Evolutionary conservation across 345 rosid genomes (phyloP), one percentile per base, ranked within the genome.

Genomic region (Streptanthus diversifolius): DNA sequence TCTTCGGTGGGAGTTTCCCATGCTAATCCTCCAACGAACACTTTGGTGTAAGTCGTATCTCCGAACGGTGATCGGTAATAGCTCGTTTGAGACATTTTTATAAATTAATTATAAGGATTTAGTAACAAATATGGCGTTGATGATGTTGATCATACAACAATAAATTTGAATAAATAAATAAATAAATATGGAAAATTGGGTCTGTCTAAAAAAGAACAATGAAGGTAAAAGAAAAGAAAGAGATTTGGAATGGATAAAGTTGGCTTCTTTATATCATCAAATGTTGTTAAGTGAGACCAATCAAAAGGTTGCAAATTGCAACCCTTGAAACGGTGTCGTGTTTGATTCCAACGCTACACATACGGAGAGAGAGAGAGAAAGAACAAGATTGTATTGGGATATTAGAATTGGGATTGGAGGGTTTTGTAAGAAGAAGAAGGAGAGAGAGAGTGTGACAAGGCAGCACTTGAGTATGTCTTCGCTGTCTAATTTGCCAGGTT

Each of bases 1-100:
- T 88, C 96, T 45, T 86, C 92, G 2, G 97, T 84, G 1, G 90
- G 97, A 33, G 98, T 90, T 81, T 93, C 98, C 98, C 98, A 93
- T 15, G 98, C 93, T 66, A 93, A 80, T 1, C 98, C 98, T 36
- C 97, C 98, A 21, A 93, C 96, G 57, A 93, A 93, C 62, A 93
- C 89, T 81, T 93, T 93, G 10, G 97, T 90, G 55, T 82, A 82
- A 32, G 97, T 93, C n/a, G 98, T 90, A 84, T 90, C 98, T 25
- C 98, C 97, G 22, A 93, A 93, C 77, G 85, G 93, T 32, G 97
- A 87, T 73, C 96, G 96, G 82, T 88, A 83, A 75, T 76, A 76
- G 30, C 75, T 76, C 35, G 76, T 70, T 55, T 64, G 75, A 63
- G 70, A 76, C 80, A 76, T 76, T 68, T 13, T 3, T 18, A 40